These are phyloP conservation scores for Tieghemostelium lacteum DNA, from an alignment of 78 protist genomes.

Conservation along the genomic window DNA sequence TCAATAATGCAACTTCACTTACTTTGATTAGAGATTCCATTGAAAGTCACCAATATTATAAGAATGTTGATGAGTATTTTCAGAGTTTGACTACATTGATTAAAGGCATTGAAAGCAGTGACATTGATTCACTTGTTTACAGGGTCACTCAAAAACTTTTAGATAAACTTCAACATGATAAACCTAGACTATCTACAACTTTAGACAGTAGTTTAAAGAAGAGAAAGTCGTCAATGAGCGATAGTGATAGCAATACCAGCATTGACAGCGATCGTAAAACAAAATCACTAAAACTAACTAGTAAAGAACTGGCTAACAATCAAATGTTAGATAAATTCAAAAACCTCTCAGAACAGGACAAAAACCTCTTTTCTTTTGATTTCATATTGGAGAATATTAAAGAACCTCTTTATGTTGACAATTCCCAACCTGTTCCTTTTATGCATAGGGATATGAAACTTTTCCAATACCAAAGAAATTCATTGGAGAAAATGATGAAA, in stretches of 20 bases:
- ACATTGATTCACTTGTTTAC: neutral
- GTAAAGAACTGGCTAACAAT: neutral
- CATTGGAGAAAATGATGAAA: constrained; percentile 16
- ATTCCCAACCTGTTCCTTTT: neutral
- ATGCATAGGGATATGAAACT: constrained; percentile 5
- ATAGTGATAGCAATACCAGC: too few species aligned
- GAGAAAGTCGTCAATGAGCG: too few species aligned
- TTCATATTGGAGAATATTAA: constrained; percentile 9
- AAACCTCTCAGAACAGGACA: neutral
- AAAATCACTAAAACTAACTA: neutral
- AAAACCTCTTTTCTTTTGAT: constrained; percentile 15
- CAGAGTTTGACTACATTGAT: neutral
- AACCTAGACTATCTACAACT: too few species aligned
- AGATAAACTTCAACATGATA: too few species aligned
- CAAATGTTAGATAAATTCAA: neutral
- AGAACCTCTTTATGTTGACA: neutral
- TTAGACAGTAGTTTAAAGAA: too few species aligned
- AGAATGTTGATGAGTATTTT: neutral
- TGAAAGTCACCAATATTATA: neutral
- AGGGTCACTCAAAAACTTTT: too few species aligned
- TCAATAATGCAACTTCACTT: neutral
- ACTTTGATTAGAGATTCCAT: too few species aligned
- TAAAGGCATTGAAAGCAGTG: neutral
- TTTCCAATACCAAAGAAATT: constrained; percentile 4
- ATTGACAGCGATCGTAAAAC: too few species aligned